phyloP scores from a whole-genome alignment of 352 stramenopile genomes.

The Phytopythium helicoides region DNA sequence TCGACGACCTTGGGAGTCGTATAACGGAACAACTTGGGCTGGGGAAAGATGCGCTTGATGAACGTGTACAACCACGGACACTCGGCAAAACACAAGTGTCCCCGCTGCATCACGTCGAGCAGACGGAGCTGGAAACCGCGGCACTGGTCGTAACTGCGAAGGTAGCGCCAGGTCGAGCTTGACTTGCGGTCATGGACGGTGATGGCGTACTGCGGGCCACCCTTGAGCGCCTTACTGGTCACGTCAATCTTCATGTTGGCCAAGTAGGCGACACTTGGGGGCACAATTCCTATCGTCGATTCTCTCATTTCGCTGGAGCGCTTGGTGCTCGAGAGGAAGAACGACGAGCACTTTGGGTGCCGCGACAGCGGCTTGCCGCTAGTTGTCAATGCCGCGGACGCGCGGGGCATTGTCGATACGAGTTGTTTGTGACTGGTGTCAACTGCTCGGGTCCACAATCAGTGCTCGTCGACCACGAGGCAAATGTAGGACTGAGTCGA shows the following conservation, averaged over 20 bases:
- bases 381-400: too few species aligned
- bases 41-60: constrained; percentile 28
- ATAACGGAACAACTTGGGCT: constrained; percentile 23
- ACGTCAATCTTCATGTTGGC: constrained; percentile 29
- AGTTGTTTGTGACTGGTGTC: neutral
- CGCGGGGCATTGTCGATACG: too few species aligned
- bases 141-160: constrained; percentile 35
- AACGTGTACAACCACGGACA: constrained; percentile 45
- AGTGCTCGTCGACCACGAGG: too few species aligned
- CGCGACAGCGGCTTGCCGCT: constrained; percentile 10
- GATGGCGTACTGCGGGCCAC: constrained; percentile 20
- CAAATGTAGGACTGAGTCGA: too few species aligned
- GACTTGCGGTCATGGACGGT: constrained; percentile 37
- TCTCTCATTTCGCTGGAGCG: neutral
- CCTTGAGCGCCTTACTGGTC: constrained; percentile 20
- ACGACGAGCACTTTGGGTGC: constrained; percentile 33
- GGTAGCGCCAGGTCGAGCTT: constrained; percentile 33
- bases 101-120: constrained; percentile 23
- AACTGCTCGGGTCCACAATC: neutral
- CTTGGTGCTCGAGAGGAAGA: constrained; percentile 11
- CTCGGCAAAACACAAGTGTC: constrained; percentile 42
- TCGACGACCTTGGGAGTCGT: constrained; percentile 22
- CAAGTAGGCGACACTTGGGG: constrained; percentile 24
- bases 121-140: constrained; percentile 32
- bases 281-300: neutral